These are phyloP conservation scores for Platanus orientalis DNA, from an alignment of 164 flowering plant species.

Conservation along the genomic window DNA sequence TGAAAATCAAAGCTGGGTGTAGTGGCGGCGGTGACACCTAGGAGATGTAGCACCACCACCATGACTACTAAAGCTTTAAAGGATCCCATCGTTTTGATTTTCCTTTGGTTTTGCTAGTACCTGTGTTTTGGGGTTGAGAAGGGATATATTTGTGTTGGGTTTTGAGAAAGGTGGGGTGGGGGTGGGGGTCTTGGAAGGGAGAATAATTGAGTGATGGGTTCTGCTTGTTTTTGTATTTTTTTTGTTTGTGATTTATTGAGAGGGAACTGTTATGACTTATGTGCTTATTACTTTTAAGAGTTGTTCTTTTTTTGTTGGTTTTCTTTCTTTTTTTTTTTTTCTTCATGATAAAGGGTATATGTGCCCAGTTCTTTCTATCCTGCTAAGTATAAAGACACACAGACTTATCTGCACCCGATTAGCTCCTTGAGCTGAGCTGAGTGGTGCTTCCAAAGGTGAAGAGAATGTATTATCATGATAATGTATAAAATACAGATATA, in stretches of 20 bases:
- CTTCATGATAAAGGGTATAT: not conserved
- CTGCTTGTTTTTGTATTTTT: constrained; percentile 3
- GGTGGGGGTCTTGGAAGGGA: constrained; percentile 3
- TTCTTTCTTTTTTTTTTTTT: not conserved
- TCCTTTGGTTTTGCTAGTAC: constrained; percentile 4
- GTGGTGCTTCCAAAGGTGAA: constrained; percentile 3
- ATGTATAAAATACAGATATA: not conserved
- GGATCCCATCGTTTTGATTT: constrained; percentile 12
- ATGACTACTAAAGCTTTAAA: constrained; percentile 10
- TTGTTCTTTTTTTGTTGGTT: not conserved
- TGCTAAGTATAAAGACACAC: constrained; percentile 19
- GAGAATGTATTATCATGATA: not conserved
- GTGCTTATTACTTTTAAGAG: not conserved
- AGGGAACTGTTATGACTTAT: not conserved
- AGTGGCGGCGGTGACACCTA: constrained; percentile 10
- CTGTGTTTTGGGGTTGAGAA: constrained; percentile 7
- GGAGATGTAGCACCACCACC: constrained; percentile 11
- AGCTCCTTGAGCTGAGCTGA: constrained; percentile 3
- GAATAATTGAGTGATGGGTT: constrained; percentile 17
- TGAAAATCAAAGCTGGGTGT: constrained; percentile 13
- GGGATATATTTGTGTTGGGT: constrained; percentile 25
- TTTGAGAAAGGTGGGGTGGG: constrained; percentile 6
- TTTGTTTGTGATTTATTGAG: constrained; percentile 2
- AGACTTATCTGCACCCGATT: constrained; percentile 1
- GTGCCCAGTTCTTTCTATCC: constrained; percentile 9